These are phyloP conservation scores for Cystofilobasidium macerans DNA, from an alignment of 768 basidiomycete genomes.

Conservation along the genomic window DNA sequence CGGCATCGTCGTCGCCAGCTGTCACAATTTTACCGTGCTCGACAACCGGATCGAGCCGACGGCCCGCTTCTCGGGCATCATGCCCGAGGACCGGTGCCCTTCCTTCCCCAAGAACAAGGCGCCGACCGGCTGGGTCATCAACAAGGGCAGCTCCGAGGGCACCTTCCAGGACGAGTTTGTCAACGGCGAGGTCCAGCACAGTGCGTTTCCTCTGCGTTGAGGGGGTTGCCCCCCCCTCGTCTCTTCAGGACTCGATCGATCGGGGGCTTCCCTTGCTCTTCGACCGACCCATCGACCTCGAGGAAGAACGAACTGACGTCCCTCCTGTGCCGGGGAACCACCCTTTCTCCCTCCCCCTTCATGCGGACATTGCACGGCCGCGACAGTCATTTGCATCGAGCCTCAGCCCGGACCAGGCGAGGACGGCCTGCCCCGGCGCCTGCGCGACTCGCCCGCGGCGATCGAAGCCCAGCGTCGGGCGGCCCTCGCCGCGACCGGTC, in stretches of 20 bases:
- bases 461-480: slow-evolving; percentile 23
- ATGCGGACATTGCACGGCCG: no score
- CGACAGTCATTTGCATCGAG: slow-evolving; percentile 38
- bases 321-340: no score
- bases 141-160: slow-evolving; percentile 36
- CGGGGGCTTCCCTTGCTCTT: no score
- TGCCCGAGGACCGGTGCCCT: slow-evolving; percentile 32
- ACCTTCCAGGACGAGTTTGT: slow-evolving; percentile 38
- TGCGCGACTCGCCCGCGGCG: slow-evolving; percentile 34
- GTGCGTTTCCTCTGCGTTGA: slow-evolving; percentile 29
- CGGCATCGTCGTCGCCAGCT: slow-evolving; percentile 37
- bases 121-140: slow-evolving; percentile 36
- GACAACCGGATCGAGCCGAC: slow-evolving; percentile 32
- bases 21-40: slow-evolving; percentile 35
- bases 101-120: slow-evolving; percentile 36
- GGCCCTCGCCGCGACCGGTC: slow-evolving; percentile 10
- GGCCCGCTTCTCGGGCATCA: slow-evolving; percentile 34
- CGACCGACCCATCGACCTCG: no score
- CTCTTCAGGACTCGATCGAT: no score
- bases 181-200: slow-evolving; percentile 40
- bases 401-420: slow-evolving; percentile 32
- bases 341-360: neutral
- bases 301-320: no score
- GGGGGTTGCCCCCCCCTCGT: neutral
- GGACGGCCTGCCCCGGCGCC: slow-evolving; percentile 35